Conservation (phyloP, 2,329 filamentous ascomycete species). For the Aspergillus ibericus region DNA sequence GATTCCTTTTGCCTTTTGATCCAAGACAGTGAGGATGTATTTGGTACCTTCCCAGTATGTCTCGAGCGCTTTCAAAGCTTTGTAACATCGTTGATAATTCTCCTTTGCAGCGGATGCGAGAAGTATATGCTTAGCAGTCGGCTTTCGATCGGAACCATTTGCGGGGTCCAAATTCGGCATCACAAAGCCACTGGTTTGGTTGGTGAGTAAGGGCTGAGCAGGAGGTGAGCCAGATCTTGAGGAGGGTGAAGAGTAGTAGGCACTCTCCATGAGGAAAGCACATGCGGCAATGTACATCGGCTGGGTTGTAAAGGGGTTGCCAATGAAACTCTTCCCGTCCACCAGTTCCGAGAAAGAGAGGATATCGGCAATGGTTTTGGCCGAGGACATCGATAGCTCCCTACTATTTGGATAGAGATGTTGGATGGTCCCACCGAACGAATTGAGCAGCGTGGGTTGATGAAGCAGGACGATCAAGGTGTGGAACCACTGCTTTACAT, state of each 20-base stretch:
- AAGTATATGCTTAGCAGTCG: conserved; percentile 66
- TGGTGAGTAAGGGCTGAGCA: conserved; percentile 29
- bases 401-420: conserved; percentile 78
- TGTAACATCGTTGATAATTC: conserved; percentile 85
- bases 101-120: conserved; percentile 79
- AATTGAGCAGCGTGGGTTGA: conserved; percentile 77
- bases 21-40: conserved; percentile 81
- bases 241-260: conserved; percentile 65
- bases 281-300: conserved; percentile 90
- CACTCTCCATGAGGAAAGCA: conserved; percentile 82
- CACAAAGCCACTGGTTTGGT: conserved; percentile 37
- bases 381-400: conserved; percentile 80
- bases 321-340: conserved; percentile 80
- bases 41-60: conserved; percentile 83
- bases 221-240: conserved; percentile 61
- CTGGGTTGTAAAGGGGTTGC: conserved; percentile 86
- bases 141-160: conserved; percentile 29
- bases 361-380: conserved; percentile 89
- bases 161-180: conserved; percentile 34
- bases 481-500: conserved; percentile 67
- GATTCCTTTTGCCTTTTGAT: conserved; percentile 84
- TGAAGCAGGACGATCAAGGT: conserved; percentile 81
- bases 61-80: conserved; percentile 76
- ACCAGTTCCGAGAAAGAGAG: conserved; percentile 82
- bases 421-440: conserved; percentile 67